Percentiles rank a stretch among this genome's conserved stretches.
phyloP scores from a whole-genome alignment of 108 stramenopile species.

The Epithemia pelagica region DNA sequence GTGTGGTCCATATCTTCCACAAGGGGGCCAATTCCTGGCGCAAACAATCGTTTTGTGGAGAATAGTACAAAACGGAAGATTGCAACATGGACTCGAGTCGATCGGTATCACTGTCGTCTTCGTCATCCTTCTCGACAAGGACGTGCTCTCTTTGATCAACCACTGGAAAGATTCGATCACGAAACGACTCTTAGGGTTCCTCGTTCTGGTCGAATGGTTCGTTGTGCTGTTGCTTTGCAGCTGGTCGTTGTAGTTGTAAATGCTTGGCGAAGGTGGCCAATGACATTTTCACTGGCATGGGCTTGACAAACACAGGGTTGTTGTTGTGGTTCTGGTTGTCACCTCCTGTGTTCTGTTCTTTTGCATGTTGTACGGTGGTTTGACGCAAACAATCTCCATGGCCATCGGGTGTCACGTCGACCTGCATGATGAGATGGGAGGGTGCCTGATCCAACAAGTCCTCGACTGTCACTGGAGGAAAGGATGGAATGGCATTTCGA shows the following conservation, averaged over 20 bases:
- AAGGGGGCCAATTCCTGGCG: conserved; percentile 48
- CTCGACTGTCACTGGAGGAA: conserved; percentile 52
- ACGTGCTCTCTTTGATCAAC: too few relatives aligned
- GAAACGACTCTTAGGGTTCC: too few relatives aligned
- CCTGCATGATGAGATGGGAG: conserved; percentile 26
- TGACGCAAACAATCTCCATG: conserved; percentile 78
- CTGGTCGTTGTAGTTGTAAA: too few relatives aligned
- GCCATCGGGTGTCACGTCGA: conserved; percentile 91
- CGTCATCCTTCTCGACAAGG: too few relatives aligned
- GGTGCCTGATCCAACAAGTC: conserved; percentile 42
- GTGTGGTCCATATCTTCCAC: conserved; percentile 18
- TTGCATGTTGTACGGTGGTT: conserved; percentile 8
- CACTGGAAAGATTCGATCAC: not conserved
- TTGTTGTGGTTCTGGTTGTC: not conserved
- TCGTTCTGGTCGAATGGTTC: too few relatives aligned
- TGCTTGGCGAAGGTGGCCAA: conserved; percentile 41
- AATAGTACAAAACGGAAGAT: conserved; percentile 59
- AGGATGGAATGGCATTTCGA: conserved; percentile 32
- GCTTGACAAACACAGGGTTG: conserved; percentile 64
- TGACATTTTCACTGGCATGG: conserved; percentile 64
- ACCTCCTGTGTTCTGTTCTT: not conserved
- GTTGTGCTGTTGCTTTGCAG: too few relatives aligned
- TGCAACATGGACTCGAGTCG: not conserved
- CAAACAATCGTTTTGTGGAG: conserved; percentile 85
- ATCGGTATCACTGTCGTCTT: conserved; percentile 16